Percentiles rank a stretch among this genome's conserved stretches.
These are phyloP conservation scores for Chrysanthemum makinoi DNA, from an alignment of 129 eudicot genomes.

Conservation along the genomic window DNA sequence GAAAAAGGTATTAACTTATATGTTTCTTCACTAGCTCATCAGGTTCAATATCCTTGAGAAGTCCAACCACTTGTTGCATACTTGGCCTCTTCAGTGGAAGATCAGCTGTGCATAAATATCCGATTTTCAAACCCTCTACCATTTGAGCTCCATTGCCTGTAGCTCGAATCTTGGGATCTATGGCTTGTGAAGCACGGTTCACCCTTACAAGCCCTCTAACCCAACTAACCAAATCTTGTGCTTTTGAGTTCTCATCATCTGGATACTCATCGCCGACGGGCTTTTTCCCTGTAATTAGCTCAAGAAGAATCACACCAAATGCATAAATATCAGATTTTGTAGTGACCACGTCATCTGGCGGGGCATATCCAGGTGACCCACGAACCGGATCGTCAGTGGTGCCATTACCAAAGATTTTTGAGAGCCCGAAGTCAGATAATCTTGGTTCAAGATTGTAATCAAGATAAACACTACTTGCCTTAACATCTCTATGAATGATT, in stretches of 20 bases:
- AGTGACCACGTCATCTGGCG: constrained; percentile 55
- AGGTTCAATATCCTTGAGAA: constrained; percentile 80
- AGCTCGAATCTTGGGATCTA: constrained; percentile 70
- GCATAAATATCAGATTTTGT: constrained; percentile 79
- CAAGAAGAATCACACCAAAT: constrained; percentile 78
- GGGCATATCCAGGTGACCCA: constrained; percentile 61
- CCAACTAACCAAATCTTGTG: constrained; percentile 60
- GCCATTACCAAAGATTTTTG: constrained; percentile 65
- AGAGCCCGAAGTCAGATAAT: constrained; percentile 71
- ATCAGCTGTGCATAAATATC: constrained; percentile 86
- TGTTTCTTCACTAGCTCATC: constrained; percentile 24
- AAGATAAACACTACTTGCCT: constrained; percentile 77
- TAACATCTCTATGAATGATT: constrained; percentile 70
- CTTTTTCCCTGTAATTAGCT: constrained; percentile 78
- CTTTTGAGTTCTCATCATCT: constrained; percentile 50
- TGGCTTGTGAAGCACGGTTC: constrained; percentile 45
- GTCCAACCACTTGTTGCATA: constrained; percentile 90
- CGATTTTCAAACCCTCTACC: constrained; percentile 76
- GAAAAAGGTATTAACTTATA: constrained; percentile 1
- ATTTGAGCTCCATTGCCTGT: constrained; percentile 53
- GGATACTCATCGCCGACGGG: constrained; percentile 61
- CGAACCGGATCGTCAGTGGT: constrained; percentile 43
- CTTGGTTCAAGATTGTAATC: constrained; percentile 76
- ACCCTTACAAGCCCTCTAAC: constrained; percentile 66
- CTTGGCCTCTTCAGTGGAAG: constrained; percentile 72